phyloP scores from a whole-genome alignment of 2,329 filamentous ascomycete genomes.

The Cladosporium sp. region DNA sequence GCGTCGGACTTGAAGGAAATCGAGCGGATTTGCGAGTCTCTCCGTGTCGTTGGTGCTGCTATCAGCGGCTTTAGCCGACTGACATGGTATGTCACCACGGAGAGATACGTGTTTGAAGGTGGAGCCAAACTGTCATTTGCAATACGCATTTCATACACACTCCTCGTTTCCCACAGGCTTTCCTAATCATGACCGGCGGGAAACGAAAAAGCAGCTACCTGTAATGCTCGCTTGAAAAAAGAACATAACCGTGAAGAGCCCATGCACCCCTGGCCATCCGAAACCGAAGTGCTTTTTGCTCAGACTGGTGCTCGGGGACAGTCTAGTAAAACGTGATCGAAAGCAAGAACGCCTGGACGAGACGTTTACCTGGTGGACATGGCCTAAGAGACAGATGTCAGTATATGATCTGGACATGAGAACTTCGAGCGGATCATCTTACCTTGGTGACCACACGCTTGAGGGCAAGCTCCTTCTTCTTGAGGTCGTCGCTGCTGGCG shows the following conservation, averaged over 20 bases:
- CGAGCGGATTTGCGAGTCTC: neutral
- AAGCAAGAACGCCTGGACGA: conserved; percentile 7
- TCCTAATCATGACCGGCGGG: conserved; percentile 5
- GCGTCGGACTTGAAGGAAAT: too few species aligned
- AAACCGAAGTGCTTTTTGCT: conserved; percentile 12
- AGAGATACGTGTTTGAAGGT: neutral
- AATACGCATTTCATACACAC: conserved; percentile 12
- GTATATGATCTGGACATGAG: neutral
- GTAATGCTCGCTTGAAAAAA: conserved; percentile 14
- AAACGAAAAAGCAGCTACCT: conserved; percentile 6
- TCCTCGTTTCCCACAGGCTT: conserved; percentile 6
- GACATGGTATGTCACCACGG: neutral
- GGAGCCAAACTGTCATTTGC: neutral
- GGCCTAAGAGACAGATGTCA: conserved; percentile 17
- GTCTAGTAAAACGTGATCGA: conserved; percentile 11
- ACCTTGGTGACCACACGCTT: conserved; percentile 98
- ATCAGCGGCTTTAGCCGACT: neutral
- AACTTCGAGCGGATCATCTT: neutral
- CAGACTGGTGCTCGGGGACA: conserved; percentile 11
- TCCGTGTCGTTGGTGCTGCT: neutral
- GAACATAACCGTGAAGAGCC: conserved; percentile 16
- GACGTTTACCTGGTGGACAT: conserved; percentile 31
- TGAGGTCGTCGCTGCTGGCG: conserved; percentile 83
- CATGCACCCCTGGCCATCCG: conserved; percentile 13
- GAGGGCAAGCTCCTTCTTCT: conserved; percentile 98